These are phyloP conservation scores for Nicotiana tomentosiformis DNA, from an alignment of 257 asterid genomes.

Conservation along the genomic window DNA sequence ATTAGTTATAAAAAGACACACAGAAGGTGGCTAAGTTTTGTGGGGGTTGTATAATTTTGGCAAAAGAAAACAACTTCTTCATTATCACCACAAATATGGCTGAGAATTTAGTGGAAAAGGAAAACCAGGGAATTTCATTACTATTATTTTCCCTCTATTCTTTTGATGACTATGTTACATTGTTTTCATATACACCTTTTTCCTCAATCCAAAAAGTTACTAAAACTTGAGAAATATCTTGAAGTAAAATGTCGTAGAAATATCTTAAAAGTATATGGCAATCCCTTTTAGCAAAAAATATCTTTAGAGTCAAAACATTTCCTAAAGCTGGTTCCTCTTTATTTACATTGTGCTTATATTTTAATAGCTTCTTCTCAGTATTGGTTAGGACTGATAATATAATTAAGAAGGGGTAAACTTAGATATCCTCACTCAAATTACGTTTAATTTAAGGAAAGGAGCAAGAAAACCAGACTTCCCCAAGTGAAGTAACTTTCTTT, in stretches of 20 bases:
- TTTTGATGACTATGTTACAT: not conserved
- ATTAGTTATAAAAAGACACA: conserved; percentile 19
- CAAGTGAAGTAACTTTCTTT: too few relatives aligned
- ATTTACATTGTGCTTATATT: too few relatives aligned
- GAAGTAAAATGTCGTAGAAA: not conserved
- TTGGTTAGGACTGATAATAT: too few relatives aligned
- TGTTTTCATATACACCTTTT: conserved; percentile 1
- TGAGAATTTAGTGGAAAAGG: not conserved
- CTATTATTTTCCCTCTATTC: not conserved
- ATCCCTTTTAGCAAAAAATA: not conserved
- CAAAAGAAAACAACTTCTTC: conserved; percentile 39
- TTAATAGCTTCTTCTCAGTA: too few relatives aligned
- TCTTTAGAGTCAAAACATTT: not conserved
- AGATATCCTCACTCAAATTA: too few relatives aligned
- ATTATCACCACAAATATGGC: conserved; percentile 32
- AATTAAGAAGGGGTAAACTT: too few relatives aligned
- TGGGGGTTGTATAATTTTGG: conserved; percentile 26
- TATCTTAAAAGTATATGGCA: not conserved
- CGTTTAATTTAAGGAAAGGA: too few relatives aligned
- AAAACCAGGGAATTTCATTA: not conserved
- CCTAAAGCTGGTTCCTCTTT: not conserved
- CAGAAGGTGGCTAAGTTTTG: conserved; percentile 13
- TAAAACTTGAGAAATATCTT: not conserved
- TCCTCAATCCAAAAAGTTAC: not conserved
- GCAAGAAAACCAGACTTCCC: too few relatives aligned